Conservation (phyloP, 768 basidiomycete species). For the Phaffia australis region DNA sequence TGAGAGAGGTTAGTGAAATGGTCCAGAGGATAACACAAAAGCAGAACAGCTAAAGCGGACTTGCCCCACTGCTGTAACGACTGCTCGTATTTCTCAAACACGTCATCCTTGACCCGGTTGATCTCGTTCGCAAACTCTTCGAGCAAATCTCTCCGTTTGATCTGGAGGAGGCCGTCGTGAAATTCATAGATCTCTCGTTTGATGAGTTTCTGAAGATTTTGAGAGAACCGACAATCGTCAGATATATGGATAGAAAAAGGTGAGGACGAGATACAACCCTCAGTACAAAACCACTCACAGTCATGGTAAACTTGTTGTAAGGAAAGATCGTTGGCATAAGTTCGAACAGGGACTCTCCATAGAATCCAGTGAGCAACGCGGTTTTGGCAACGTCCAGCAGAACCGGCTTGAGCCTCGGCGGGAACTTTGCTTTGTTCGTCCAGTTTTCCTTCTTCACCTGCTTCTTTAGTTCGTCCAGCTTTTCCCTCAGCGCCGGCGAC, state of each 20-base stretch:
- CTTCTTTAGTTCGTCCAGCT: conserved; percentile 52
- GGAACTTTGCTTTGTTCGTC: conserved; percentile 71
- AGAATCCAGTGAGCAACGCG: conserved; percentile 74
- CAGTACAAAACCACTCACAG: conserved; percentile 42
- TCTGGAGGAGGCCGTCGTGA: conserved; percentile 55
- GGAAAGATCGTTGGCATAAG: conserved; percentile 78
- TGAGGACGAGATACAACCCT: not conserved
- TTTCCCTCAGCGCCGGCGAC: conserved; percentile 56
- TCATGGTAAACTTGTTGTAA: conserved; percentile 81
- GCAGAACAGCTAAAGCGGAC: conserved; percentile 25
- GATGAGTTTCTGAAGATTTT: conserved; percentile 70
- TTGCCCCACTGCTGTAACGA: conserved; percentile 58
- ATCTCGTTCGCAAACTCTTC: conserved; percentile 53
- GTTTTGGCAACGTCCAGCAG: conserved; percentile 61
- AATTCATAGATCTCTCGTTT: conserved; percentile 74
- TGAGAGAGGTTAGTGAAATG: not conserved
- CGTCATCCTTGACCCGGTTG: conserved; percentile 54
- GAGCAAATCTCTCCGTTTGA: conserved; percentile 60
- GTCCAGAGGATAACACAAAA: not conserved
- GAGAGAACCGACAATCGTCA: conserved; percentile 1
- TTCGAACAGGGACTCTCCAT: conserved; percentile 84
- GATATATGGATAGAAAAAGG: not conserved
- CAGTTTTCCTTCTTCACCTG: conserved; percentile 24
- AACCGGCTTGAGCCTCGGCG: conserved; percentile 60
- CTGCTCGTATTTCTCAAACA: conserved; percentile 65